These are phyloP conservation scores for Ophiostoma montium DNA, from an alignment of 2,329 filamentous ascomycete species.

Conservation along the genomic window DNA sequence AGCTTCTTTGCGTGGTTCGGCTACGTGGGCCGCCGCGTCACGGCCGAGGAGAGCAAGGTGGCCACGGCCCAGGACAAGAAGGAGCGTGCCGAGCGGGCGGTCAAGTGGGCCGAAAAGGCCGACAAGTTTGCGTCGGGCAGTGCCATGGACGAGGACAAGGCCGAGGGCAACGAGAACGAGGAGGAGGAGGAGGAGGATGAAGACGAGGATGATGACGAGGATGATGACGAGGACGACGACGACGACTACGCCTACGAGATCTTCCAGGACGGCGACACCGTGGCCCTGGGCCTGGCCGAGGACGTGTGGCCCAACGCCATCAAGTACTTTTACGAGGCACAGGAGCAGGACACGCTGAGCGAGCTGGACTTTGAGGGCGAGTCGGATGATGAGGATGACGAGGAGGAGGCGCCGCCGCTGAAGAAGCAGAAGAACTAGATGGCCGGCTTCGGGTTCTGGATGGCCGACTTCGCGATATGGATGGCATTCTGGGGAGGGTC, in stretches of 20 bases:
- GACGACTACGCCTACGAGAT: constrained; percentile 60
- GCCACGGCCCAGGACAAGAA: constrained; percentile 34
- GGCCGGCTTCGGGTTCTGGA: constrained; percentile 11
- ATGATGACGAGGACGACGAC: constrained; percentile 34
- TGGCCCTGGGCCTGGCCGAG: constrained; percentile 69
- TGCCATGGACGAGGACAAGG: constrained; percentile 14
- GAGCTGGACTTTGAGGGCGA: constrained; percentile 57
- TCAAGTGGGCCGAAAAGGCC: constrained; percentile 19
- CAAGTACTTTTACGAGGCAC: constrained; percentile 73
- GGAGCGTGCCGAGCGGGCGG: constrained; percentile 25
- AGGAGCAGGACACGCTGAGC: constrained; percentile 51
- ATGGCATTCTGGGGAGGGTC: background rate
- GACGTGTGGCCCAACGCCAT: constrained; percentile 82
- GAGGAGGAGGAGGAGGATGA: constrained; percentile 18
- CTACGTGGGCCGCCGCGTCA: constrained; percentile 56
- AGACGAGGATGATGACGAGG: constrained; percentile 31
- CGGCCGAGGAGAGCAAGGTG: constrained; percentile 54
- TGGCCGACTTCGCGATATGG: background rate
- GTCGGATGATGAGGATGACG: constrained; percentile 40
- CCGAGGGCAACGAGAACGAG: constrained; percentile 22
- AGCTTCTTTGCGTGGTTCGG: constrained; percentile 90
- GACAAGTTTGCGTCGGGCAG: constrained; percentile 18
- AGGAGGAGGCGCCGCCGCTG: constrained; percentile 23
- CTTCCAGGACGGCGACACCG: constrained; percentile 73
- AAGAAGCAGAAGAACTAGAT: constrained; percentile 28